Evolutionary conservation across 345 rosid genomes (phyloP).

Genomic region (Eucalyptus coolabah): DNA sequence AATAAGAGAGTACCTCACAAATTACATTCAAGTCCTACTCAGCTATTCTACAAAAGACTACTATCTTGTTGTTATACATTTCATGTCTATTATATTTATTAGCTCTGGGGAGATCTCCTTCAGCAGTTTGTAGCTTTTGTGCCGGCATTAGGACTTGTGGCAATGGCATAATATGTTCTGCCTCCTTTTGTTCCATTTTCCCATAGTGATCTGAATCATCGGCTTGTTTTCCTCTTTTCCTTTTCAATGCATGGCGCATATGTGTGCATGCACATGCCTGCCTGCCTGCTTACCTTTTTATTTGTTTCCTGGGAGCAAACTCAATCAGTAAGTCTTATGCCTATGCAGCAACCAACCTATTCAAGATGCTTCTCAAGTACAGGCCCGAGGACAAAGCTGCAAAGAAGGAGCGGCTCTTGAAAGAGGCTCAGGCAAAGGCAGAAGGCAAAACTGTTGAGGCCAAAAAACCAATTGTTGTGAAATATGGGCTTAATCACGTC

Average conservation of each 20-base stretch:
- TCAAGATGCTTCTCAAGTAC: slow-evolving; percentile 61
- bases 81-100: neutral
- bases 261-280: neutral
- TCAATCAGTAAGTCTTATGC: neutral
- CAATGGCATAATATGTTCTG: neutral
- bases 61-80: neutral
- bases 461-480: slow-evolving; percentile 61
- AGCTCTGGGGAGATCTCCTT: neutral
- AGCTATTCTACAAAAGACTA: neutral
- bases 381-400: slow-evolving; percentile 58
- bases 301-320: neutral
- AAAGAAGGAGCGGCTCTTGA: slow-evolving; percentile 48
- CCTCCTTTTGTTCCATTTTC: neutral
- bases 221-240: neutral
- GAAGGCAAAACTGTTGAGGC: slow-evolving; percentile 46
- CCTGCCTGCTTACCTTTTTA: neutral
- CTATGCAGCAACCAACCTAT: slow-evolving; percentile 38
- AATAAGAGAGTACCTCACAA: neutral
- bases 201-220: neutral
- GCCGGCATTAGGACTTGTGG: neutral
- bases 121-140: neutral
- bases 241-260: neutral
- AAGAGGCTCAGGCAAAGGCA: slow-evolving; percentile 51
- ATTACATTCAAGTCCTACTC: neutral
- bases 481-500: slow-evolving; percentile 63